Evolutionary conservation across 108 stramenopile genomes (phyloP).

Genomic region (Conticribra guillardii): DNA sequence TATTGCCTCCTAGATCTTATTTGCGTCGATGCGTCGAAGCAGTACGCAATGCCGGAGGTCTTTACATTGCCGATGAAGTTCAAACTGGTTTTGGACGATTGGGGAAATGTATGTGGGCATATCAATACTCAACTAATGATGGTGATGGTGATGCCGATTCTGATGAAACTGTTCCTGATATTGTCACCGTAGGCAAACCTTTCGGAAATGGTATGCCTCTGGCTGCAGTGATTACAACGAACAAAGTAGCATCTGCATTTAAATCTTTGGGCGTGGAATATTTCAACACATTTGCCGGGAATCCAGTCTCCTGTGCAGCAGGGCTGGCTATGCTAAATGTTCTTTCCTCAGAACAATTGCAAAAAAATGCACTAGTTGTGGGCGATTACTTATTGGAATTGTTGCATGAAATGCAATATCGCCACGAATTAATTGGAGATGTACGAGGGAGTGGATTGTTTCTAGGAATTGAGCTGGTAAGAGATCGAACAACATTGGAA

Average conservation of each 20-base stretch:
- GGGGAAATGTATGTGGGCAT: slow-evolving; percentile 92
- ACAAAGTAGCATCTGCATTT: slow-evolving; percentile 83
- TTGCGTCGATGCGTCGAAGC: slow-evolving; percentile 63
- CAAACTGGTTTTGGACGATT: slow-evolving; percentile 96
- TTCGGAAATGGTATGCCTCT: slow-evolving; percentile 97
- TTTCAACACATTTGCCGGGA: slow-evolving; percentile 98
- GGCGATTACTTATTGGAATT: slow-evolving; percentile 71
- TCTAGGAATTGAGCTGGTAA: slow-evolving; percentile 91
- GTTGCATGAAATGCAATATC: slow-evolving; percentile 49
- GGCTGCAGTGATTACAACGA: slow-evolving; percentile 88
- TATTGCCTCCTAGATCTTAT: slow-evolving; percentile 86
- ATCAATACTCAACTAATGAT: slow-evolving; percentile 71
- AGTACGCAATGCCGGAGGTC: slow-evolving; percentile 86
- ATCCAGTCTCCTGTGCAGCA: slow-evolving; percentile 88
- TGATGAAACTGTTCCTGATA: slow-evolving; percentile 88
- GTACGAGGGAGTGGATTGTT: slow-evolving; percentile 94
- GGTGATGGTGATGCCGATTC: slow-evolving; percentile 1
- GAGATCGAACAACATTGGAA: slow-evolving; percentile 54
- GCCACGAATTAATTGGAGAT: slow-evolving; percentile 81
- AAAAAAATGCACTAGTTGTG: slow-evolving; percentile 74
- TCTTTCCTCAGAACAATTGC: slow-evolving; percentile 75
- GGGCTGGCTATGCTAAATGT: slow-evolving; percentile 89
- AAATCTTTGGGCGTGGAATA: slow-evolving; percentile 88
- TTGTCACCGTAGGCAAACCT: slow-evolving; percentile 96
- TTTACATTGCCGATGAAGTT: slow-evolving; percentile 98